Evolutionary conservation across 306 rosid genomes (phyloP), one percentile per base, ranked within the genome.

Genomic region (Adenanthera pavonina): DNA sequence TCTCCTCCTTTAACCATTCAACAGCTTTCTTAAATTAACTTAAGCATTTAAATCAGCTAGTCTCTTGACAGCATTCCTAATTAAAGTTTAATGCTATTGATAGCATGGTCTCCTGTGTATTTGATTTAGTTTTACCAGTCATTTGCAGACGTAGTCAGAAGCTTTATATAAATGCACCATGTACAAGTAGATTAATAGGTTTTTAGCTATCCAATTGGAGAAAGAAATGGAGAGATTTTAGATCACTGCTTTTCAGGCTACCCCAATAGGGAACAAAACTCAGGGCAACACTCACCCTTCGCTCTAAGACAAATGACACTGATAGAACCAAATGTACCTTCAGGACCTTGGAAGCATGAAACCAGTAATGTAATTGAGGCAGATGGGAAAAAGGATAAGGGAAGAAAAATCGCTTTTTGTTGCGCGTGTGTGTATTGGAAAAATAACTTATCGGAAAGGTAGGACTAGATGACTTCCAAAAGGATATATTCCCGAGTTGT

Each of bases 401-500:
- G 46, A 35, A 75, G 41, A 69, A 76, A 82, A 76, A 25, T 59
- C 38, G 20, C 34, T 65, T 68, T 2, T 14, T 68, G 13, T 4
- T 6, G 1, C 6, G 7, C 0, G 7, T 41, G 7, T 41, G 1
- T 8, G 20, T 19, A 8, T 80, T 76, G 69, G 19, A 73, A 67
- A 66, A 3, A 48, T 8, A 35, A 41, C 65, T 41, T 56, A 75
- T 5, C 20, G 46, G 76, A 76, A 72, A 82, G 68, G 48, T 13
- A 67, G 72, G 77, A 84, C 75, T 25, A 71, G 73, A 74, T 44
- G 81, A 85, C 92, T 89, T 87, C 93, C 97, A 78, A 90, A 76
- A 81, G 99, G 99, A 89, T 91, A 95, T 83, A 95, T 93, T 69
- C 92, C 91, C 54, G 97, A 95, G 85, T 95, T 91, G 91, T 87